Conservation (phyloP, 192 early-diverging fungal genomes). For the Linnemannia elongata region DNA sequence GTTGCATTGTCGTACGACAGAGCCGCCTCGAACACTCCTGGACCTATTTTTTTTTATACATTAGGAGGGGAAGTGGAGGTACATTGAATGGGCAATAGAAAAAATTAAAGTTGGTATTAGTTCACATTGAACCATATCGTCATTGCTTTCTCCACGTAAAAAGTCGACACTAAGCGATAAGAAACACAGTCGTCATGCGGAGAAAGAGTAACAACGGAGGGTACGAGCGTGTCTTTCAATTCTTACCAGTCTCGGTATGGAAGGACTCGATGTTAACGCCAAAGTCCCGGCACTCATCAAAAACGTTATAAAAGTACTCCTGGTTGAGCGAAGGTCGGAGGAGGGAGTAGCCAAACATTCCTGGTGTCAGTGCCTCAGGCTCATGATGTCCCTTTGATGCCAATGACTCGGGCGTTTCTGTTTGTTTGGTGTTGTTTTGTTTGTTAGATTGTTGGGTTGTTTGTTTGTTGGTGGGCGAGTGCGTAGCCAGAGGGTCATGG, state of each 20-base stretch:
- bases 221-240: not conserved
- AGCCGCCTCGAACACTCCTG: conserved; percentile 86
- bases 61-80: not conserved
- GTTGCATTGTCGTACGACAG: conserved; percentile 71
- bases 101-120: not conserved
- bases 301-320: conserved; percentile 77
- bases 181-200: not conserved
- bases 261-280: conserved; percentile 79
- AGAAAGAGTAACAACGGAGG: not conserved
- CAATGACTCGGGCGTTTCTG: conserved; percentile 77
- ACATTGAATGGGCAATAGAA: not conserved
- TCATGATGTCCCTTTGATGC: conserved; percentile 68
- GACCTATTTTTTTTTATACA: conserved; percentile 56
- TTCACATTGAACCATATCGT: not conserved
- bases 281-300: conserved; percentile 68
- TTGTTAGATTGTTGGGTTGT: not conserved
- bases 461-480: not conserved
- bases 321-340: conserved; percentile 75
- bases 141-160: not conserved
- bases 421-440: not conserved
- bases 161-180: not conserved
- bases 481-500: not conserved
- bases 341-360: conserved; percentile 87
- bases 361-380: conserved; percentile 73
- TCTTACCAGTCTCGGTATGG: conserved; percentile 80